These are phyloP conservation scores for Mycena epipterygia DNA, from an alignment of 768 basidiomycete genomes.

Conservation along the genomic window DNA sequence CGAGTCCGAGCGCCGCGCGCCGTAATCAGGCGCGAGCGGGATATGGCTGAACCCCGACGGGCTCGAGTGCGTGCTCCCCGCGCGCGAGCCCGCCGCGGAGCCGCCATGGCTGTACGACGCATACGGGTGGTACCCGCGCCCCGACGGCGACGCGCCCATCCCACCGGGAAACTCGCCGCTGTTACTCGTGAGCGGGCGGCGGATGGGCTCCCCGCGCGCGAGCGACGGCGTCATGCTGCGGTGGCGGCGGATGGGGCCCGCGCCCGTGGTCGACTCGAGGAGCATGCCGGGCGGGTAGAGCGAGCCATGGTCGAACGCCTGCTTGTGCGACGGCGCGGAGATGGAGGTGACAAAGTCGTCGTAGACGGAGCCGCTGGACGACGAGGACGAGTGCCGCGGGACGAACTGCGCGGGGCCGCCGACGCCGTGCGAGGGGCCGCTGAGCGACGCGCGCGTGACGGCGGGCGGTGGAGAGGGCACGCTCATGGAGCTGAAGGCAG, in stretches of 20 bases:
- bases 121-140: conserved; percentile 72
- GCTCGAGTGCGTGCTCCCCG: conserved; percentile 61
- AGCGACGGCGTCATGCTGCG: conserved; percentile 84
- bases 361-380: conserved; percentile 47
- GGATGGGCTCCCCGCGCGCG: conserved; percentile 63
- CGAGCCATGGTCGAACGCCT: conserved; percentile 70
- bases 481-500: conserved; percentile 56
- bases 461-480: conserved; percentile 55
- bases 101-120: conserved; percentile 52
- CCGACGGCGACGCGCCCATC: conserved; percentile 52
- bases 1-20: conserved; percentile 52
- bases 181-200: conserved; percentile 63
- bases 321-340: conserved; percentile 80
- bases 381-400: conserved; percentile 42
- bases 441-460: conserved; percentile 36
- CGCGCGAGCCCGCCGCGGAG: conserved; percentile 48
- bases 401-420: conserved; percentile 1
- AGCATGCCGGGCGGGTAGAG: conserved; percentile 63
- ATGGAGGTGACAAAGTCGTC: conserved; percentile 63
- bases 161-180: conserved; percentile 51
- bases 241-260: conserved; percentile 64
- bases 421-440: conserved; percentile 6
- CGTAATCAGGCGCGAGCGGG: conserved; percentile 52
- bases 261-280: conserved; percentile 40
- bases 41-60: conserved; percentile 58